Conservation (phyloP, 805 yeast genomes). For the Starmera caribaea region DNA sequence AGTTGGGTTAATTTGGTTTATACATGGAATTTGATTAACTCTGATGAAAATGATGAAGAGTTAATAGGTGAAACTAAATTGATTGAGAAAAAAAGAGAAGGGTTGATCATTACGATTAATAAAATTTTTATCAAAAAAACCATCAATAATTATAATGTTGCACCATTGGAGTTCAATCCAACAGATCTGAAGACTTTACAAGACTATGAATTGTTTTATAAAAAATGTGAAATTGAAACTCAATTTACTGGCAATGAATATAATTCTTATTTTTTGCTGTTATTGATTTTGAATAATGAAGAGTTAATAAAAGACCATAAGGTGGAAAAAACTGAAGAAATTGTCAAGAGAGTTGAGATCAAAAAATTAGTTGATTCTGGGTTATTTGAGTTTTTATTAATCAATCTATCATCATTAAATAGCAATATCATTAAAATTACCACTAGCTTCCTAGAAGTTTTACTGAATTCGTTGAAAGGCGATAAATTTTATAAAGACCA, state of each 20-base stretch:
- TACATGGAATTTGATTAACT: conserved; percentile 55
- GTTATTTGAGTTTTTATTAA: conserved; percentile 40
- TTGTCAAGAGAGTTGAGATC: conserved; percentile 33
- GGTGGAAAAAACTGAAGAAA: conserved; percentile 21
- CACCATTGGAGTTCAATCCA: conserved; percentile 8
- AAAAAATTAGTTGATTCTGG: conserved; percentile 47
- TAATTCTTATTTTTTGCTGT: conserved; percentile 63
- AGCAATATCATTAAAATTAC: conserved; percentile 26
- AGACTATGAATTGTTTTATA: conserved; percentile 9
- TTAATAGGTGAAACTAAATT: conserved; percentile 38
- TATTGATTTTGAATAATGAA: conserved; percentile 52
- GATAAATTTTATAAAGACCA: conserved; percentile 45
- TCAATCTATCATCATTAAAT: conserved; percentile 32
- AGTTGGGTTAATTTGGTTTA: conserved; percentile 62
- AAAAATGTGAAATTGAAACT: conserved; percentile 13
- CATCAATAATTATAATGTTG: conserved; percentile 25
- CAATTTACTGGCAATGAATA: conserved; percentile 26
- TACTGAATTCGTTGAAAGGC: conserved; percentile 31
- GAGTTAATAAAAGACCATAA: conserved; percentile 37
- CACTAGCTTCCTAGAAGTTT: conserved; percentile 32
- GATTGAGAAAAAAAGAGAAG: conserved; percentile 35
- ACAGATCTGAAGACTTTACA: neutral
- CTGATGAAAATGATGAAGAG: conserved; percentile 30
- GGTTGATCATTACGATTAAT: conserved; percentile 41
- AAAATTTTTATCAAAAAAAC: conserved; percentile 41